phyloP scores from a whole-genome alignment of 345 rosid genomes.

The Noccaea bulbosa region DNA sequence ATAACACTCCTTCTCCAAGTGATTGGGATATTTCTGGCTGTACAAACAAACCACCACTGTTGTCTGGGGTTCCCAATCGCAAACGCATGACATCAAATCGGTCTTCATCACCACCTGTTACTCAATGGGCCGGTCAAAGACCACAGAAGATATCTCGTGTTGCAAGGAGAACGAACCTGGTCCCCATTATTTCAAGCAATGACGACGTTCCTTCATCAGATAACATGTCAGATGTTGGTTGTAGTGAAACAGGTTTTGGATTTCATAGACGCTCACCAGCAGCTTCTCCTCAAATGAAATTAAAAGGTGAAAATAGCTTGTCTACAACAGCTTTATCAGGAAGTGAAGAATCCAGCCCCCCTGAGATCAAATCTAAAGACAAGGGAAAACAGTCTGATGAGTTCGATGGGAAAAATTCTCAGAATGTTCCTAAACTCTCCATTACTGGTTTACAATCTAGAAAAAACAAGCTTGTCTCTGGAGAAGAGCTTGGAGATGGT shows the following conservation, averaged over 20 bases:
- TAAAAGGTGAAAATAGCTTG: constrained; percentile 67
- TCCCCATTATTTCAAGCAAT: constrained; percentile 75
- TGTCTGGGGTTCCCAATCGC: constrained; percentile 73
- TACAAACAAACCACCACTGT: constrained; percentile 73
- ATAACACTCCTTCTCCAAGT: constrained; percentile 65
- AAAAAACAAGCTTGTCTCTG: constrained; percentile 64
- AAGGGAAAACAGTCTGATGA: constrained; percentile 81
- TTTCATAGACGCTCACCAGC: constrained; percentile 63
- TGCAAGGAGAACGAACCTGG: constrained; percentile 87
- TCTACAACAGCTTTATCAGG: constrained; percentile 81
- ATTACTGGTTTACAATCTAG: constrained; percentile 62
- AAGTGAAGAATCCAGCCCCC: constrained; percentile 84
- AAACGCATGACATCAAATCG: constrained; percentile 71
- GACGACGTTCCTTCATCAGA: constrained; percentile 78
- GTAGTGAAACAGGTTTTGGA: constrained; percentile 71
- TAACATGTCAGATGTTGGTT: constrained; percentile 68
- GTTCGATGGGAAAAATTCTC: constrained; percentile 64
- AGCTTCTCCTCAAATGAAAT: constrained; percentile 79
- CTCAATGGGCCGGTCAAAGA: constrained; percentile 89
- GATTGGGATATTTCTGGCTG: constrained; percentile 91
- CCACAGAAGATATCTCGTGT: constrained; percentile 86
- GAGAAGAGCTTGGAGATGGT: constrained; percentile 82
- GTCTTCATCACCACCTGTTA: constrained; percentile 90
- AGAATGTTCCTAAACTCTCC: constrained; percentile 69
- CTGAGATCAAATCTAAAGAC: constrained; percentile 78